phyloP scores from a whole-genome alignment of 345 rosid species.

The Pistacia integerrima region DNA sequence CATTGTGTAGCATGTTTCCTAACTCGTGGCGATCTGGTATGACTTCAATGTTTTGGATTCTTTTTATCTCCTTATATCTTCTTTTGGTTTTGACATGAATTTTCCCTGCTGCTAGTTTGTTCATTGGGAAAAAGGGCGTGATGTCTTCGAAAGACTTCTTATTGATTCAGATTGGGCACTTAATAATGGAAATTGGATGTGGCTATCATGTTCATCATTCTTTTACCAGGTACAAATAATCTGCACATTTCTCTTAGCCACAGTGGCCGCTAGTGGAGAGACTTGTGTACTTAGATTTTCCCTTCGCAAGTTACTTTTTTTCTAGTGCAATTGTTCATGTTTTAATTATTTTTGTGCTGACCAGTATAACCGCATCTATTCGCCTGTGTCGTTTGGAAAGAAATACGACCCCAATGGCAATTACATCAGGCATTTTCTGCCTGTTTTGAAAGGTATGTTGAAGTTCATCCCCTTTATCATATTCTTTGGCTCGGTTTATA shows the following conservation, averaged over 20 bases:
- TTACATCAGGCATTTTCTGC: slow-evolving; percentile 84
- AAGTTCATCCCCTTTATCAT: not conserved
- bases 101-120: slow-evolving; percentile 64
- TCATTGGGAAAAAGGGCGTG: slow-evolving; percentile 98
- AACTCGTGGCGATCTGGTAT: slow-evolving; percentile 95
- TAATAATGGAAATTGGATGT: slow-evolving; percentile 92
- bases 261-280: not conserved
- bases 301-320: not conserved
- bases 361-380: slow-evolving; percentile 87
- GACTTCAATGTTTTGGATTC: slow-evolving; percentile 11
- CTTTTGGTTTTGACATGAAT: slow-evolving; percentile 22
- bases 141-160: slow-evolving; percentile 88
- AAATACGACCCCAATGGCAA: slow-evolving; percentile 87
- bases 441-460: slow-evolving; percentile 76
- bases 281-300: not conserved
- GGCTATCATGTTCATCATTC: slow-evolving; percentile 97
- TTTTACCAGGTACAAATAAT: slow-evolving; percentile 73
- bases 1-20: slow-evolving; percentile 94
- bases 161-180: slow-evolving; percentile 97
- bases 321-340: not conserved
- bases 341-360: slow-evolving; percentile 16
- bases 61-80: slow-evolving; percentile 9
- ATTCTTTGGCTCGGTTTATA: not conserved
- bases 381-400: slow-evolving; percentile 88
- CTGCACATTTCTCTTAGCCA: not conserved